Evolutionary conservation across 495 filamentous ascomycete species (phyloP), one percentile per base, ranked within the genome.

Genomic region (Trichoderma erinaceum): DNA sequence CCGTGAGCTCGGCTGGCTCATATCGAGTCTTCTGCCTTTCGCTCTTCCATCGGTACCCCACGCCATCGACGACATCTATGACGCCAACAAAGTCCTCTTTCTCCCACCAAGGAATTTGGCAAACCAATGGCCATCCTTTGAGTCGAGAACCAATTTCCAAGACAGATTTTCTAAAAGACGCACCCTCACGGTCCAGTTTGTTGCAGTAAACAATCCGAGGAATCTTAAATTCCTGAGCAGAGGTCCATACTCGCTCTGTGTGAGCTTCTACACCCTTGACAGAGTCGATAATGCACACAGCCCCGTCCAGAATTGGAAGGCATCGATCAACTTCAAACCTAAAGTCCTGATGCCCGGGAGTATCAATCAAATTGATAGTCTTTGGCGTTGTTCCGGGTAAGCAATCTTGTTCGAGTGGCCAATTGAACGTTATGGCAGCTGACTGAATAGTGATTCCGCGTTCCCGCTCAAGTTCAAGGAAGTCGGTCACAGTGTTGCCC

Each of bases 401-500:
- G 27, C 73, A 73, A 67, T 67, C 68, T 23, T 73, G 68, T 65
- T 73, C 78, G 58, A 64, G 76, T 21, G 82, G 80, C 96, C 96
- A 99, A 69, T 89, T 83, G 76, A 98, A 97, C 3, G 93, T 97
- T 67, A 99, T 95, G 25, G 95, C 94, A 4, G 96, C 95, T 10
- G 94, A 97, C 73, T 98, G 96, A 70, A 99, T 98, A 41, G 96
- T 99, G 72, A 99, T 97, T 16, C 96, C 96, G 66, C 95, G 86
- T 58, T 93, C 87, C 69, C 96, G 85, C 77, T 99, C 96, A 69
- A 96, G 90, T 23, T 95, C 95, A 13, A 99, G 85, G 75, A 98
- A 99, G 80, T 99, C 96, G 29, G 96, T 99, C 10, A 96, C 92
- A 13, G 96, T 99, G 58, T 94, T 95, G 44, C 96, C 96, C 78